A percentile compares a stretch with the other conserved stretches of the same genome.
These are phyloP conservation scores for Hepatocystis sp. DNA, from an alignment of 169 alveolate species.

Conservation along the genomic window DNA sequence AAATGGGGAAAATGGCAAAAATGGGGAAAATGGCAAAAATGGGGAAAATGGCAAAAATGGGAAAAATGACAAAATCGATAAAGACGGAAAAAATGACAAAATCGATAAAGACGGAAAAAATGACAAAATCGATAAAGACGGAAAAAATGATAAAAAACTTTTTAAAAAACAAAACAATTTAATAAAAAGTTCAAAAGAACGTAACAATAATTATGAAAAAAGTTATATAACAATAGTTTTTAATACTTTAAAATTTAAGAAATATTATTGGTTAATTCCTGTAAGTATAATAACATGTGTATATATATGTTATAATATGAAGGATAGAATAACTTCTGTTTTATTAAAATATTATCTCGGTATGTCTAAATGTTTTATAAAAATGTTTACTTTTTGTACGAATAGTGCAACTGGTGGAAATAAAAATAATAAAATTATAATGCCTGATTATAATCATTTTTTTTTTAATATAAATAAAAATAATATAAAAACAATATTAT, in stretches of 20 bases:
- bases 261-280: constrained; percentile 57
- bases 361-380: constrained; percentile 3
- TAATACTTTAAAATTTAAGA: constrained; percentile 15
- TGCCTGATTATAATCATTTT: constrained; percentile 43
- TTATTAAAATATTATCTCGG: constrained; percentile 7
- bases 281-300: constrained; percentile 14
- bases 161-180: too few relatives aligned
- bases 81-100: not conserved
- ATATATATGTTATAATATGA: constrained; percentile 43
- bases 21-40: not conserved
- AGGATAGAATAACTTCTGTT: not conserved
- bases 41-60: not conserved
- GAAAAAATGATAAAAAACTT: not conserved
- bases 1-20: not conserved
- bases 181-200: not conserved
- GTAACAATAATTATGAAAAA: constrained; percentile 1
- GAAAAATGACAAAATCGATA: not conserved
- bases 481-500: constrained; percentile 31
- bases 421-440: not conserved
- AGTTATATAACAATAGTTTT: constrained; percentile 2
- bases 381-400: not conserved
- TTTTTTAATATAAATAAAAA: constrained; percentile 47
- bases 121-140: not conserved
- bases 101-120: not conserved
- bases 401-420: not conserved